phyloP scores from a whole-genome alignment of 2,329 filamentous ascomycete species.

The Pyricularia sp. region DNA sequence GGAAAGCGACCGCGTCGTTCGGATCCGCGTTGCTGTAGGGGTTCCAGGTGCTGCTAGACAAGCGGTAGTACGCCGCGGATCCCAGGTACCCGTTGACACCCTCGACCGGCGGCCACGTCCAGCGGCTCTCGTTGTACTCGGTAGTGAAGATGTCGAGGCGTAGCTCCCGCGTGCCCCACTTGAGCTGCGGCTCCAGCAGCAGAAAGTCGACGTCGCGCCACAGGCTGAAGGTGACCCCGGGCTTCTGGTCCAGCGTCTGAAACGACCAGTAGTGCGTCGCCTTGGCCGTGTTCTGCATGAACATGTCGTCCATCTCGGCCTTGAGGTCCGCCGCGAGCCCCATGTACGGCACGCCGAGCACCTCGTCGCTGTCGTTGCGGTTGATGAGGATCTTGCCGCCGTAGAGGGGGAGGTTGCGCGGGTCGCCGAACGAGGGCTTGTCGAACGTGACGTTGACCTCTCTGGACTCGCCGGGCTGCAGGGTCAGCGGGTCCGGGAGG shows the following conservation, averaged over 20 bases:
- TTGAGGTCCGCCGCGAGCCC: constrained; percentile 8
- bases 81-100: constrained; percentile 13
- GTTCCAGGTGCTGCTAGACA: neutral
- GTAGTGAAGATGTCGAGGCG: constrained; percentile 15
- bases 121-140: constrained; percentile 10
- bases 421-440: constrained; percentile 3
- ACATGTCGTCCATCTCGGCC: constrained; percentile 16
- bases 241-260: neutral
- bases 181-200: neutral
- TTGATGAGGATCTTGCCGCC: constrained; percentile 19
- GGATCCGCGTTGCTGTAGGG: constrained; percentile 5
- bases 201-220: neutral
- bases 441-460: constrained; percentile 13
- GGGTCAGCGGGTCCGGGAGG: constrained; percentile 8
- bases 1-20: too few species aligned
- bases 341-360: constrained; percentile 20
- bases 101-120: constrained; percentile 13
- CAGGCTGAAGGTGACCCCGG: constrained; percentile 12
- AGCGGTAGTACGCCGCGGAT: constrained; percentile 9
- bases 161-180: constrained; percentile 14
- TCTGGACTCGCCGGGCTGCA: constrained; percentile 13
- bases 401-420: constrained; percentile 18
- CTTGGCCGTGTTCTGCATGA: constrained; percentile 6
- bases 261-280: neutral
- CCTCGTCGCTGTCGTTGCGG: constrained; percentile 15